Evolutionary conservation across 2,329 filamentous ascomycete genomes (phyloP), one percentile per base, ranked within the genome.

Genomic region (Alternaria triticina): DNA sequence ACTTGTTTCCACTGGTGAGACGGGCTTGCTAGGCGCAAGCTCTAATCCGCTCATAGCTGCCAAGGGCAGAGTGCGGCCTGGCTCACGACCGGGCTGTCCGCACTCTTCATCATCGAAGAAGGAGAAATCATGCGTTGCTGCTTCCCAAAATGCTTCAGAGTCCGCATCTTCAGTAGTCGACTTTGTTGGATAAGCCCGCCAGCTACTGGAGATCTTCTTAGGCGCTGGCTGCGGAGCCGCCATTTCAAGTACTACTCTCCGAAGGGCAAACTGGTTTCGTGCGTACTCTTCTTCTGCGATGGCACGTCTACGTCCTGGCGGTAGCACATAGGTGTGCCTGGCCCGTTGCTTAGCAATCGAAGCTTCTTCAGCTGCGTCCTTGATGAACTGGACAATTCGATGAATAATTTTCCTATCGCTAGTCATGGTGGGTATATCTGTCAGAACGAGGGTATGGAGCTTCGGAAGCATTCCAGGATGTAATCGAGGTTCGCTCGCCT

Each of bases 31-130:
- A 13, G 67, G 60, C 40, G 71, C 74, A 33, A 78, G 72, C 45
- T 82, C 75, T 12, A 84, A 72, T 6, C 81, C 80, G 59, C 82
- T 80, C 68, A 84, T 85, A 43, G 82, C 83, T 25, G 80, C 77
- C 62, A 83, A 81, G 1, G 84, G 83, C 51, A 84, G 77, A 54
- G 79, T 80, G 57, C 80, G 81, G 3, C 80, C 80, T 6, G 80
- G 78, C 30, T 85, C 83, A 56, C 79, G 75, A 23, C 80, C 79
- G 13, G 84, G 84, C 13, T 86, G 79, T 11, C 84, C 81, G 62
- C 86, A 86, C 69, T 88, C 87, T 50, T 85, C 85, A 43, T 87
- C 86, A 1, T 81, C 83, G 61, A 90, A 90, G 75, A 88, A 88
- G 27, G 85, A 87, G 65, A 89, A 90, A 70, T 90, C 88, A 55